phyloP scores from a whole-genome alignment of 129 eudicot species.

The Lactuca saligna region DNA sequence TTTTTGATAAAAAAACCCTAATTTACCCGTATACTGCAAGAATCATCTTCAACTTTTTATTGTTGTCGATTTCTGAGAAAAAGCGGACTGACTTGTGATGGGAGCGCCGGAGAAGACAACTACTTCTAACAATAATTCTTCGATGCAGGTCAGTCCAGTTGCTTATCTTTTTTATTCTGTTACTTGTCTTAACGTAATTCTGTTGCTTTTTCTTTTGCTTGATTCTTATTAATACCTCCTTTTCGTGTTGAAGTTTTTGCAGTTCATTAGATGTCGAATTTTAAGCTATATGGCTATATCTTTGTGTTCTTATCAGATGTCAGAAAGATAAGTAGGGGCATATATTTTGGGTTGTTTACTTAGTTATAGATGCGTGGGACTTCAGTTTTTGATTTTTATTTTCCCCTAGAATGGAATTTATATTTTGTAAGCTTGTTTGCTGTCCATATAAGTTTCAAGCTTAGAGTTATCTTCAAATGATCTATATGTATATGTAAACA shows the following conservation, averaged over 20 bases:
- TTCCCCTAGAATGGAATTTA: not conserved
- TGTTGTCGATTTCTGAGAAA: not conserved
- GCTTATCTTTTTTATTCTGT: not conserved
- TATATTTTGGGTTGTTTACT: not conserved
- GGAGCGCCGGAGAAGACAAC: constrained; percentile 69
- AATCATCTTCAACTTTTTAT: constrained; percentile 18
- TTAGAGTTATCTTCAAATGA: constrained; percentile 9
- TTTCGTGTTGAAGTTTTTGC: constrained; percentile 4
- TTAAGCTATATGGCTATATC: not conserved
- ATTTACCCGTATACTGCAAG: constrained; percentile 25
- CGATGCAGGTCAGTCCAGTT: constrained; percentile 60
- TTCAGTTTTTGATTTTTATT: not conserved
- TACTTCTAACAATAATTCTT: constrained; percentile 46
- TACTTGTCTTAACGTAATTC: constrained; percentile 11
- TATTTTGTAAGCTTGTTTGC: not conserved
- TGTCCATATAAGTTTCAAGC: not conserved
- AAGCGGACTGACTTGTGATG: constrained; percentile 35
- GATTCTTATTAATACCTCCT: not conserved
- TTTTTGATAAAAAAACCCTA: constrained; percentile 47
- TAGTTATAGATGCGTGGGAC: not conserved
- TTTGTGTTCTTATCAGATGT: not conserved
- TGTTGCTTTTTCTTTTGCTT: not conserved
- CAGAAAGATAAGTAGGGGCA: not conserved
- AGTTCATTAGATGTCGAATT: constrained; percentile 14
- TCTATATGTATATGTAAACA: constrained; percentile 5